phyloP scores from a whole-genome alignment of 306 rosid genomes.

The Luffa aegyptiaca region DNA sequence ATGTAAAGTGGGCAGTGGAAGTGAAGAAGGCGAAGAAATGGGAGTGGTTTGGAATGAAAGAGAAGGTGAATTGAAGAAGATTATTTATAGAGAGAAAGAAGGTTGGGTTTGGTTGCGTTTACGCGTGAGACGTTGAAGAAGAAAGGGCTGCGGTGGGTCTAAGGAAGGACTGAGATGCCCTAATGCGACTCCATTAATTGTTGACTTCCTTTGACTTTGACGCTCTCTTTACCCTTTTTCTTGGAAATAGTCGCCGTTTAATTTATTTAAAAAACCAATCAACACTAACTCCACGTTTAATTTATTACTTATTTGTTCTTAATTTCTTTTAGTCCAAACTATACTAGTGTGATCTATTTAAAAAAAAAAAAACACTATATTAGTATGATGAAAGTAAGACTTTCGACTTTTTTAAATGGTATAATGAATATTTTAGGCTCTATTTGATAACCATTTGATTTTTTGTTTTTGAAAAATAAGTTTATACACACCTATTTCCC shows the following conservation, averaged over 20 bases:
- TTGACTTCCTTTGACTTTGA: background rate
- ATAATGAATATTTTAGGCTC: too few species aligned
- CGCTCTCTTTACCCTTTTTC: background rate
- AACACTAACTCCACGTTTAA: too few species aligned
- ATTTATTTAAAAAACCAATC: too few species aligned
- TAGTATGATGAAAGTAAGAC: too few species aligned
- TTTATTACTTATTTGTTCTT: too few species aligned
- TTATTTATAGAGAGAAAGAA: background rate
- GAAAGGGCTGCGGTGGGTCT: background rate
- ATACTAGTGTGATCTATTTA: too few species aligned
- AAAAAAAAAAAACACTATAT: too few species aligned
- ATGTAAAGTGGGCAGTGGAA: background rate
- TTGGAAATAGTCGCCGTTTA: background rate
- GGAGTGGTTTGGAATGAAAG: background rate
- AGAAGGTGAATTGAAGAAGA: background rate
- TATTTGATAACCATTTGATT: too few species aligned
- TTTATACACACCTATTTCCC: too few species aligned
- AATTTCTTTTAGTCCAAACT: too few species aligned
- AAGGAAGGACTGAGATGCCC: background rate
- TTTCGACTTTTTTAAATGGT: too few species aligned
- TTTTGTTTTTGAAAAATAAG: too few species aligned
- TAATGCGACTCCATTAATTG: background rate
- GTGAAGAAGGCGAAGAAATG: constrained; percentile 23
- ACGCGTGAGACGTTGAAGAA: background rate
- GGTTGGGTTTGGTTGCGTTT: background rate